phyloP scores from a whole-genome alignment of 2,329 filamentous ascomycete genomes.

The Aspergillus latus region DNA sequence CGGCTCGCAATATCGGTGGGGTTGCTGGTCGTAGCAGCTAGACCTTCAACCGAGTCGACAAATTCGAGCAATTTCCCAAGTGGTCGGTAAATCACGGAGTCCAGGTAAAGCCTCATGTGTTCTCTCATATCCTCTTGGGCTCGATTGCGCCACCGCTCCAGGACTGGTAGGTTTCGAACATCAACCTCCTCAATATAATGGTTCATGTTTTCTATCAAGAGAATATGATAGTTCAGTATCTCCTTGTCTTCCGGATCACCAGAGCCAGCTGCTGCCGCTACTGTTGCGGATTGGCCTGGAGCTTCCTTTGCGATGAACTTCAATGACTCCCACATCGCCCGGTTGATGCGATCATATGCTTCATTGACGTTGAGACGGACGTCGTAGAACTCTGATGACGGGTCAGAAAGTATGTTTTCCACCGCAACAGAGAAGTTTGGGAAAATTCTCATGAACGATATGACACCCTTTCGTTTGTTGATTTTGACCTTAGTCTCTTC shows the following conservation, averaged over 20 bases:
- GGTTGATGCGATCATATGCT: constrained; percentile 84
- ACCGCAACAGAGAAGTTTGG: constrained; percentile 79
- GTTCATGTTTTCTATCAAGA: constrained; percentile 98
- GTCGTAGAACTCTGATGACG: constrained; percentile 58
- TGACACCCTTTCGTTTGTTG: constrained; percentile 96
- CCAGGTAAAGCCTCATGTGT: constrained; percentile 83
- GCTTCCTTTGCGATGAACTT: constrained; percentile 85
- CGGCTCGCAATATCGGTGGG: constrained; percentile 69
- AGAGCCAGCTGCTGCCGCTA: constrained; percentile 47
- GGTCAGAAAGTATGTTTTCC: constrained; percentile 73
- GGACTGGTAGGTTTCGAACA: constrained; percentile 67
- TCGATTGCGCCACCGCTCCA: constrained; percentile 78
- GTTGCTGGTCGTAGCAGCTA: constrained; percentile 59
- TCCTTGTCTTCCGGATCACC: constrained; percentile 89
- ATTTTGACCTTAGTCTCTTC: constrained; percentile 99
- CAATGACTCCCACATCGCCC: constrained; percentile 94
- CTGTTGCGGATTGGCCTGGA: constrained; percentile 56
- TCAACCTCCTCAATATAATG: constrained; percentile 94
- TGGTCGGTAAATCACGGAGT: constrained; percentile 82
- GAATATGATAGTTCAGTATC: constrained; percentile 92
- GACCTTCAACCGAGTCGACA: constrained; percentile 79
- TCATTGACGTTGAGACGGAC: constrained; percentile 78
- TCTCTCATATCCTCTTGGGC: constrained; percentile 77
- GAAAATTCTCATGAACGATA: constrained; percentile 91
- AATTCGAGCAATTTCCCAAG: constrained; percentile 90